These are phyloP conservation scores for Larix kaempferi DNA, from an alignment of 75 land plant genomes.

Conservation along the genomic window DNA sequence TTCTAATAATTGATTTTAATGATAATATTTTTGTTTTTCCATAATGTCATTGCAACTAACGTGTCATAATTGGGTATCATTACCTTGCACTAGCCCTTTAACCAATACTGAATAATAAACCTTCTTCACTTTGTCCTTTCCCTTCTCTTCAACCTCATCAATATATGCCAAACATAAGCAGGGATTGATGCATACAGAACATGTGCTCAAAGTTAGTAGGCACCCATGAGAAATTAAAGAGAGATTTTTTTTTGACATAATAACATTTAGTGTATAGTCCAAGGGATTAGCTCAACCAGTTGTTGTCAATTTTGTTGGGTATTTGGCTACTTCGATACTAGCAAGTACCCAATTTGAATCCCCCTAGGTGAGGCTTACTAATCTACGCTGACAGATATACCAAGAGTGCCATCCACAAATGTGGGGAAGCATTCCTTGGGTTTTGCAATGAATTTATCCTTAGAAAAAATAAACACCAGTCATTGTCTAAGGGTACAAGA, in stretches of 20 bases:
- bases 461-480: background rate
- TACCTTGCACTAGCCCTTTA: no score
- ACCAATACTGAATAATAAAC: conserved; percentile 96
- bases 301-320: background rate
- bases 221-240: background rate
- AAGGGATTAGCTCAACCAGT: background rate
- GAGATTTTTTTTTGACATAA: background rate
- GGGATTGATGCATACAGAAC: conserved; percentile 54
- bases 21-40: no score
- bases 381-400: no score
- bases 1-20: no score
- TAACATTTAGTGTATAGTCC: background rate
- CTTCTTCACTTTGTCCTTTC: conserved; percentile 61
- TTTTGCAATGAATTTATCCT: background rate
- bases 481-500: background rate
- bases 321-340: background rate
- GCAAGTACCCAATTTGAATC: no score
- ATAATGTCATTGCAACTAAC: no score
- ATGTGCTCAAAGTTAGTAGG: background rate
- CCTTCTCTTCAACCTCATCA: conserved; percentile 94
- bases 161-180: conserved; percentile 96
- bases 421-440: no score
- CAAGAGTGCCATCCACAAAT: no score
- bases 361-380: no score
- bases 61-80: no score